Evolutionary conservation across 306 rosid species (phyloP).

Genomic region (Glycine latifolia): DNA sequence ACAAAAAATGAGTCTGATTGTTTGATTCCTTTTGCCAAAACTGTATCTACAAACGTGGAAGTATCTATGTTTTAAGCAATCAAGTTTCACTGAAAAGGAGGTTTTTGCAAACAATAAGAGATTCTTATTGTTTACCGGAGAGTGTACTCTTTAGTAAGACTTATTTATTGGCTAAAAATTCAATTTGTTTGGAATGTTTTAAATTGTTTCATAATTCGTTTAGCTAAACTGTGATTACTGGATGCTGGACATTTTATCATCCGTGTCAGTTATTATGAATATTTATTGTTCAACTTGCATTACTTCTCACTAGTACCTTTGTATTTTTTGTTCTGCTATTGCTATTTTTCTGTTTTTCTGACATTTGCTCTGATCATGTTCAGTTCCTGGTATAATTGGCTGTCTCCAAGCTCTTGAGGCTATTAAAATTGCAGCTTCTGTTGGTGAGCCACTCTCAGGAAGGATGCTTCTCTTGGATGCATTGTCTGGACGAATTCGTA

Average conservation of each 20-base stretch:
- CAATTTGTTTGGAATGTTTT: constrained; percentile 13
- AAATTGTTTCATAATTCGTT: background rate
- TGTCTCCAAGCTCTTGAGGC: constrained; percentile 99
- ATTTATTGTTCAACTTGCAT: constrained; percentile 15
- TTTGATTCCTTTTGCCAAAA: background rate
- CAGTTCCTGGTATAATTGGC: constrained; percentile 98
- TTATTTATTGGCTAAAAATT: background rate
- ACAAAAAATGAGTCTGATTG: background rate
- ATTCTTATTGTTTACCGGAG: background rate
- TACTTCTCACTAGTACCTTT: background rate
- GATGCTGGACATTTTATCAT: background rate
- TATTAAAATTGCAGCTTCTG: constrained; percentile 82
- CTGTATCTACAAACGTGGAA: background rate
- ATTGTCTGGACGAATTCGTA: constrained; percentile 75
- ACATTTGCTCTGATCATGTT: constrained; percentile 37
- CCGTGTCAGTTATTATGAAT: background rate
- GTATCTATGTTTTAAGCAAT: background rate
- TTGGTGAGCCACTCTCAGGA: constrained; percentile 91
- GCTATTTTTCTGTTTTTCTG: constrained; percentile 11
- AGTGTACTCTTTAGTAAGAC: constrained; percentile 12
- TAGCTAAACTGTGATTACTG: constrained; percentile 23
- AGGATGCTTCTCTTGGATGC: constrained; percentile 97
- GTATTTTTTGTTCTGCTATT: background rate
- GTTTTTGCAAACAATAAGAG: background rate
- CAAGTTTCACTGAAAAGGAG: constrained; percentile 8